These are phyloP conservation scores for Berkeleyomyces rouxiae DNA, from an alignment of 2,329 filamentous ascomycete species.

Conservation along the genomic window DNA sequence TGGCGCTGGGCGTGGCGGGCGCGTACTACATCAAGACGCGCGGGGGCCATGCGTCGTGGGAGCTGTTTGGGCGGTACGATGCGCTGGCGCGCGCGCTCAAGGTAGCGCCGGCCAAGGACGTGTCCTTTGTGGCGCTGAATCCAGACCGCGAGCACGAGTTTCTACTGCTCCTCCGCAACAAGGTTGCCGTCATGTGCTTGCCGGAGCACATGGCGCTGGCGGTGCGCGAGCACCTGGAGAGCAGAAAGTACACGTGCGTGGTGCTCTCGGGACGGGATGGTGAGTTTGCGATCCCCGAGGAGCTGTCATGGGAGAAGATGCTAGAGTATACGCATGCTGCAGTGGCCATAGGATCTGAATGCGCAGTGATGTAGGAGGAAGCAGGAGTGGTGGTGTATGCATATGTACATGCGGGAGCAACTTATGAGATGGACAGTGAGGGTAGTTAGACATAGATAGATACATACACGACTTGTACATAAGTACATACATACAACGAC, in stretches of 20 bases:
- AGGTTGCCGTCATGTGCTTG: constrained; percentile 9
- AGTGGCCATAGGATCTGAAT: constrained; percentile 11
- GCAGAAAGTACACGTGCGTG: constrained; percentile 4
- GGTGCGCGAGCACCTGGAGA: constrained; percentile 5
- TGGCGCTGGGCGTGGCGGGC: constrained; percentile 6
- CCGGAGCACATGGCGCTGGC: constrained; percentile 8
- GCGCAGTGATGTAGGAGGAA: constrained; percentile 8
- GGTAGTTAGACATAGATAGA: not conserved
- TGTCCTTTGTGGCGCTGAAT: constrained; percentile 12
- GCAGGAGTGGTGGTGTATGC: not conserved
- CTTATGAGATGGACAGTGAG: not conserved
- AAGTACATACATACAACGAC: not conserved
- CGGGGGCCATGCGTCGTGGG: constrained; percentile 6
- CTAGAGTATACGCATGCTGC: constrained; percentile 12
- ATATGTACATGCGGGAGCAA: no score
- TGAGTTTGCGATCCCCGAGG: constrained; percentile 8
- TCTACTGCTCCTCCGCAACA: constrained; percentile 4
- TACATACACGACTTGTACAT: not conserved
- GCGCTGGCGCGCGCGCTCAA: constrained; percentile 8
- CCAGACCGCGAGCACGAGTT: constrained; percentile 10
- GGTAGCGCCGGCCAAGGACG: constrained; percentile 1
- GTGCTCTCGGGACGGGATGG: constrained; percentile 7
- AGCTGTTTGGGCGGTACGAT: constrained; percentile 8
- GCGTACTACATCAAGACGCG: constrained; percentile 12
- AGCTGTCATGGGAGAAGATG: constrained; percentile 8